A percentile compares a stretch with the other conserved stretches of the same genome.
phyloP scores from a whole-genome alignment of 805 yeast genomes.

The Metschnikowia aberdeeniae region DNA sequence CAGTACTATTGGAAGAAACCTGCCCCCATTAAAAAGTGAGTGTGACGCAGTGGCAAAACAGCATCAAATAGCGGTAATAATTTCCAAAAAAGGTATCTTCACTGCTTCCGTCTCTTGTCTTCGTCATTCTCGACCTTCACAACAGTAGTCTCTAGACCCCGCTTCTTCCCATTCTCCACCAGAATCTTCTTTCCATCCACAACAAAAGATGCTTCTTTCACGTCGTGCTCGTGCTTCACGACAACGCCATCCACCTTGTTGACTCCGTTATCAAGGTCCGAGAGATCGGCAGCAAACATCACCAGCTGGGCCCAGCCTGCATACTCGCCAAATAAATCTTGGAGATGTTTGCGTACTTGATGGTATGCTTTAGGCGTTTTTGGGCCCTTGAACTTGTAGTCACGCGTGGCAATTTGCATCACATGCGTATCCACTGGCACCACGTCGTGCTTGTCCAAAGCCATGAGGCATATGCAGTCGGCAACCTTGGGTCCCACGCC shows the following conservation, averaged over 20 bases:
- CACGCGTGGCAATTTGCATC: slow-evolving; percentile 80
- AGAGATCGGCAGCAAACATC: slow-evolving; percentile 78
- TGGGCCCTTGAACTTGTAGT: slow-evolving; percentile 57
- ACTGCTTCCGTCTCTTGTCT: too few relatives aligned
- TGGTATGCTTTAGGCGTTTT: slow-evolving; percentile 48
- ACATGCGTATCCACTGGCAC: slow-evolving; percentile 98
- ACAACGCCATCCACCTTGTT: slow-evolving; percentile 26
- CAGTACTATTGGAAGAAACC: slow-evolving; percentile 77
- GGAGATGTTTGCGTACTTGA: slow-evolving; percentile 56
- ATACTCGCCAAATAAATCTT: slow-evolving; percentile 74
- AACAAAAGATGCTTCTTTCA: neutral
- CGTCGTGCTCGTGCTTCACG: slow-evolving; percentile 13
- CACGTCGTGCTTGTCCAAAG: slow-evolving; percentile 75
- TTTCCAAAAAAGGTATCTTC: too few relatives aligned
- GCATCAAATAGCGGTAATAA: too few relatives aligned
- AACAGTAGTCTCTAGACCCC: neutral
- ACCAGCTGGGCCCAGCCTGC: slow-evolving; percentile 99
- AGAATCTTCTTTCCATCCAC: neutral
- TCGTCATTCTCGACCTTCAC: neutral
- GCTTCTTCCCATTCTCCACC: neutral
- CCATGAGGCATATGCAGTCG: slow-evolving; percentile 92
- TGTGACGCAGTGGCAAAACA: too few relatives aligned
- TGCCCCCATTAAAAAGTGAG: slow-evolving; percentile 38
- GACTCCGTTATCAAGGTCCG: slow-evolving; percentile 66
- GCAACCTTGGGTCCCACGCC: slow-evolving; percentile 99